phyloP scores from a whole-genome alignment of 345 rosid genomes.

The Zanthoxylum bungeanum region DNA sequence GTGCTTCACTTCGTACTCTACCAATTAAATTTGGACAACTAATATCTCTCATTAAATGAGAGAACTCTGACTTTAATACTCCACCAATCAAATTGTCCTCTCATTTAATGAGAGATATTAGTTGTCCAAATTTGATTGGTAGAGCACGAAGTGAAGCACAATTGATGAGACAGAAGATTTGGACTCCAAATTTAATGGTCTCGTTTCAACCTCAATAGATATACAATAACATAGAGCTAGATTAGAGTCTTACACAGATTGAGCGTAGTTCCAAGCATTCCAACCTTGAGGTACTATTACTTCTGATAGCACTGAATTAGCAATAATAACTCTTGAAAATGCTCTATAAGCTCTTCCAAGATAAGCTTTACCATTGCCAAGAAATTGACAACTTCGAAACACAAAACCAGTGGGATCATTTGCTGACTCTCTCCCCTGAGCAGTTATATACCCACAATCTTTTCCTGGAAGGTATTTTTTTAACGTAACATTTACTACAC shows the following conservation, averaged over 20 bases:
- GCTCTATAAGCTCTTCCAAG: slow-evolving; percentile 37
- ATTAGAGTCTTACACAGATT: slow-evolving; percentile 17
- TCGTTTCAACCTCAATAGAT: too few species aligned
- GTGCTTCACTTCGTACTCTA: too few species aligned
- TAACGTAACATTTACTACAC: slow-evolving; percentile 4
- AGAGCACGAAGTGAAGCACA: too few species aligned
- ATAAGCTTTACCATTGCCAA: slow-evolving; percentile 21
- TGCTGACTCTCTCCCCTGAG: slow-evolving; percentile 19
- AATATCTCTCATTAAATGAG: too few species aligned
- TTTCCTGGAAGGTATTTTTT: slow-evolving; percentile 5
- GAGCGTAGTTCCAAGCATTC: slow-evolving; percentile 20
- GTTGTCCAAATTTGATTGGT: too few species aligned
- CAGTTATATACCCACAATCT: slow-evolving; percentile 30
- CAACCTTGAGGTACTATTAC: slow-evolving; percentile 26
- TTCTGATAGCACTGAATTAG: not conserved
- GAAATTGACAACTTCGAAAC: slow-evolving; percentile 11
- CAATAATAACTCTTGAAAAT: slow-evolving; percentile 35
- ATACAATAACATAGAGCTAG: too few species aligned
- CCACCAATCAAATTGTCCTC: too few species aligned
- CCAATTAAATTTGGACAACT: too few species aligned
- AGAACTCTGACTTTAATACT: too few species aligned
- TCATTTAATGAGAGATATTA: too few species aligned
- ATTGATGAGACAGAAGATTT: too few species aligned
- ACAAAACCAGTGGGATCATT: slow-evolving; percentile 28
- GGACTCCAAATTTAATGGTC: too few species aligned